These are phyloP conservation scores for Penicillium palitans DNA, from an alignment of 2,329 filamentous ascomycete species.

Conservation along the genomic window DNA sequence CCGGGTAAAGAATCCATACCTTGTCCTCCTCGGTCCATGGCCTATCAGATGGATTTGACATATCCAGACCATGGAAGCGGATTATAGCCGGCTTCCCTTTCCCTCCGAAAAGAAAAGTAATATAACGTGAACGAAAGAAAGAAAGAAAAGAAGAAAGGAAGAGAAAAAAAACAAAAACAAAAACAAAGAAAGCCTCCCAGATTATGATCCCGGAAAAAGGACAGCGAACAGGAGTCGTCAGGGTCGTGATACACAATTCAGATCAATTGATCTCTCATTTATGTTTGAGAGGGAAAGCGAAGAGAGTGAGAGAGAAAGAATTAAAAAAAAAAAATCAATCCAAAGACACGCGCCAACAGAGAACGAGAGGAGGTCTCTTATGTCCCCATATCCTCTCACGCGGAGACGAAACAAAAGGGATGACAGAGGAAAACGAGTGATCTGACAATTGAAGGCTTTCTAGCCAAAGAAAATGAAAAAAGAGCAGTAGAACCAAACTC, in stretches of 20 bases:
- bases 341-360: conserved; percentile 18
- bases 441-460: conserved; percentile 16
- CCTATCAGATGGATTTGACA: conserved; percentile 46
- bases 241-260: conserved; percentile 12
- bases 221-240: conserved; percentile 17
- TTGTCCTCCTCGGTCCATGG: conserved; percentile 50
- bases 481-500: conserved; percentile 20
- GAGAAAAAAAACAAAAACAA: conserved; percentile 14
- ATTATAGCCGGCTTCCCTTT: conserved; percentile 16
- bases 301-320: conserved; percentile 15
- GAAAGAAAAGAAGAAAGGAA: conserved; percentile 12
- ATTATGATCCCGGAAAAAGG: conserved; percentile 17
- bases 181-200: conserved; percentile 35
- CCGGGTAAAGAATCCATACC: conserved; percentile 31
- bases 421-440: conserved; percentile 9
- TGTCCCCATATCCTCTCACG: conserved; percentile 14
- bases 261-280: conserved; percentile 25
- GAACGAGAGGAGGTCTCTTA: conserved; percentile 21
- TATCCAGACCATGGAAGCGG: conserved; percentile 43
- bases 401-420: conserved; percentile 15
- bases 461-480: conserved; percentile 25
- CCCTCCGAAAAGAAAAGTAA: conserved; percentile 16
- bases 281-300: conserved; percentile 9
- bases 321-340: conserved; percentile 16
- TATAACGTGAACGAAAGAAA: conserved; percentile 14